Evolutionary conservation across 345 rosid genomes (phyloP).

Genomic region (Arabidopsis thaliana): TAIR10.1 NC_003071.7:16158501-16159000

Average conservation of each 20-base stretch:
- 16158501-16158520: constrained; percentile 7
- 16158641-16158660: constrained; percentile 43
- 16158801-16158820: constrained; percentile 38
- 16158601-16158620: constrained; percentile 41
- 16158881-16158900: constrained; percentile 8
- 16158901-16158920: constrained; percentile 18
- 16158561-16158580: constrained; percentile 36
- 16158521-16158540: constrained; percentile 34
- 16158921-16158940: constrained; percentile 5
- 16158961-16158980: neutral
- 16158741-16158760: constrained; percentile 2
- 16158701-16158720: constrained; percentile 39
- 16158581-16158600: constrained; percentile 32
- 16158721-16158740: neutral
- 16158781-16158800: constrained; percentile 33
- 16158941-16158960: neutral
- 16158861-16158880: constrained; percentile 33
- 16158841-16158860: constrained; percentile 2
- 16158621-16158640: constrained; percentile 42
- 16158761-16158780: constrained; percentile 29
- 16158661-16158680: constrained; percentile 42
- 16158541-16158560: constrained; percentile 27
- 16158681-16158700: constrained; percentile 45
- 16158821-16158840: constrained; percentile 15
- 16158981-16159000: neutral